Base-by-base conservation (phyloP, 306 rosid species). In the Cyamopsis tetragonoloba region DNA sequence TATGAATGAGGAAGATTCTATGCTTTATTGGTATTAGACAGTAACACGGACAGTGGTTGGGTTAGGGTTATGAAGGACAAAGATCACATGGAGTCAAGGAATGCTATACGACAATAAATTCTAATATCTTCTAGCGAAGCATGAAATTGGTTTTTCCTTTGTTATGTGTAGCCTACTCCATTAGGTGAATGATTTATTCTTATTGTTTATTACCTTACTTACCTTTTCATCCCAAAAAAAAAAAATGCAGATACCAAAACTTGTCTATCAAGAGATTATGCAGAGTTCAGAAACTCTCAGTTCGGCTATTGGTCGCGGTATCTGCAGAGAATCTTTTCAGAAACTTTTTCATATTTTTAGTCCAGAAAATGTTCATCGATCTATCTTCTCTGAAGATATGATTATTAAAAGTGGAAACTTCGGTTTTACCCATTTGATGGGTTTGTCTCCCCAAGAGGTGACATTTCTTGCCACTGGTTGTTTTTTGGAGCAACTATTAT, bases 371-470 rank as follows among this genome's bases (percentile, higher is more conserved):
- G 81, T 85, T 60, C 70, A 75, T 80, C 82, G 62, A 30, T 89
- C 96, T 24, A 69, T 85, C 58, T 82, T 83, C 72, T 58, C 72
- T 18, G 79, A 62, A 49, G 88, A 65, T 74, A 58, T 66, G 24
- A 62, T 61, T 38, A 30, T 70, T 64, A 62, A 22, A 57, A 78
- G 89, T 77, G 88, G 95, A 46, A 82, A 87, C 49, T 87, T 87
- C 69, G 91, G 89, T 74, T 89, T 89, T 80, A 68, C 95, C 67
- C 91, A 51, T 67, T 62, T 87, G 86, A 85, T 82, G 82, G 88
- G 78, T 77, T 75, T 87, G 65, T 83, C 88, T 17, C 92, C 96
- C 13, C 83, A 80, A 14, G 96, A 90, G 69, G 85, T 90, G 77
- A 48, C 83, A 38, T 90, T 90, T 84, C 61, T 86, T 60, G 96